phyloP scores from a whole-genome alignment of 1,284 basidiomycete species.

The Rhodotorula sp. region DNA sequence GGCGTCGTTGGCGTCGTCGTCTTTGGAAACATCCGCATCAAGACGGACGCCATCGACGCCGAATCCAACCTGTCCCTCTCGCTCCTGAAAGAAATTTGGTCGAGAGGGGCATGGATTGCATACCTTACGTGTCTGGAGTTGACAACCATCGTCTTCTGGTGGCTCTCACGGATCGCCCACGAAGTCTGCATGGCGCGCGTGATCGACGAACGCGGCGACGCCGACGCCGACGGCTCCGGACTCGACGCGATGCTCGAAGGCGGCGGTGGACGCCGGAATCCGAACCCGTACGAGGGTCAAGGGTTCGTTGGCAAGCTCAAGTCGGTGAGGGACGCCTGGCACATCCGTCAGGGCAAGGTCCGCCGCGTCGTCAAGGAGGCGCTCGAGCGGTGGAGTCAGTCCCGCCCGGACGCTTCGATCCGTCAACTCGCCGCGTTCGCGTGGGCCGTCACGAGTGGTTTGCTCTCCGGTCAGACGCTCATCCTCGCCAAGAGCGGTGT shows the following conservation, averaged over 20 bases:
- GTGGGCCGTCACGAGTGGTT: constrained; percentile 86
- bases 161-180: constrained; percentile 39
- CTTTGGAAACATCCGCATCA: constrained; percentile 31
- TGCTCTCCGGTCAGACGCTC: constrained; percentile 78
- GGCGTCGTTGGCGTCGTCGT: constrained; percentile 63
- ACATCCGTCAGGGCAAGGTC: constrained; percentile 38
- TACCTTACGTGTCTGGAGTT: constrained; percentile 76
- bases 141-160: constrained; percentile 57
- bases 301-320: constrained; percentile 16
- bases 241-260: constrained; percentile 36
- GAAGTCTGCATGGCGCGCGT: constrained; percentile 38
- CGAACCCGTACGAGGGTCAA: constrained; percentile 23
- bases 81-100: constrained; percentile 74
- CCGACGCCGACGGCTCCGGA: constrained; percentile 20
- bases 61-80: constrained; percentile 43
- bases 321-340: constrained; percentile 9
- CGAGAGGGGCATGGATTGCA: constrained; percentile 76
- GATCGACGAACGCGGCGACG: constrained; percentile 35
- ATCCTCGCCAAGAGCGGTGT: constrained; percentile 79
- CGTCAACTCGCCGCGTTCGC: constrained; percentile 85
- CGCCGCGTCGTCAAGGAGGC: constrained; percentile 61
- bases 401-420: constrained; percentile 75
- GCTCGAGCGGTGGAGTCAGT: constrained; percentile 70
- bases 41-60: constrained; percentile 32
- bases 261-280: constrained; percentile 30